Evolutionary conservation across 257 asterid genomes (phyloP).

Genomic region (Echites panduratus): DNA sequence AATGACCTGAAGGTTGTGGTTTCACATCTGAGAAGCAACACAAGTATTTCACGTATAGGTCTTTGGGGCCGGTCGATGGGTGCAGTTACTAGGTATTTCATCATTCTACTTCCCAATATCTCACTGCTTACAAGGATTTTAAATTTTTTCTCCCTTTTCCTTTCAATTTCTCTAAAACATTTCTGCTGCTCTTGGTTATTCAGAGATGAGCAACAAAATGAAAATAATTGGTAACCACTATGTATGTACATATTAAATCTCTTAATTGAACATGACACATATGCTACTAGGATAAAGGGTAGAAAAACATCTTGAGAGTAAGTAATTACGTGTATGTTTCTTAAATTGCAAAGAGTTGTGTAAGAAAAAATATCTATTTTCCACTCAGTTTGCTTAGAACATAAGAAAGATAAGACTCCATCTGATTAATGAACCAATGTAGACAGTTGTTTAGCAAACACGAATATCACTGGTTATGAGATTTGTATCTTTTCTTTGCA

Average conservation of each 20-base stretch:
- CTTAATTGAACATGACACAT: too few species aligned
- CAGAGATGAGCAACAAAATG: background rate
- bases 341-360: background rate
- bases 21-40: conserved; percentile 70
- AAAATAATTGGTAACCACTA: background rate
- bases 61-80: conserved; percentile 99
- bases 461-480: background rate
- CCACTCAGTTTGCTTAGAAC: background rate
- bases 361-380: background rate
- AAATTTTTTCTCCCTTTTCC: background rate
- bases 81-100: conserved; percentile 82
- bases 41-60: conserved; percentile 72
- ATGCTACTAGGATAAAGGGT: too few species aligned
- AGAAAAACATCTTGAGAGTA: background rate
- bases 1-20: conserved; percentile 88
- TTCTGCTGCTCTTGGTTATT: too few species aligned
- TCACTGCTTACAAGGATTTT: background rate
- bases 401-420: background rate
- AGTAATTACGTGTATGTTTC: too few species aligned
- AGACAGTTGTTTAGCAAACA: background rate
- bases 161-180: background rate
- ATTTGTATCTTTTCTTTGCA: conserved; percentile 33
- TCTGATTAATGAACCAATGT: background rate
- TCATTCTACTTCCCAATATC: conserved; percentile 2
- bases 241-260: too few species aligned